Base-by-base conservation (phyloP, 139 green algal species). In the Chlamydomonas sp. region DNA sequence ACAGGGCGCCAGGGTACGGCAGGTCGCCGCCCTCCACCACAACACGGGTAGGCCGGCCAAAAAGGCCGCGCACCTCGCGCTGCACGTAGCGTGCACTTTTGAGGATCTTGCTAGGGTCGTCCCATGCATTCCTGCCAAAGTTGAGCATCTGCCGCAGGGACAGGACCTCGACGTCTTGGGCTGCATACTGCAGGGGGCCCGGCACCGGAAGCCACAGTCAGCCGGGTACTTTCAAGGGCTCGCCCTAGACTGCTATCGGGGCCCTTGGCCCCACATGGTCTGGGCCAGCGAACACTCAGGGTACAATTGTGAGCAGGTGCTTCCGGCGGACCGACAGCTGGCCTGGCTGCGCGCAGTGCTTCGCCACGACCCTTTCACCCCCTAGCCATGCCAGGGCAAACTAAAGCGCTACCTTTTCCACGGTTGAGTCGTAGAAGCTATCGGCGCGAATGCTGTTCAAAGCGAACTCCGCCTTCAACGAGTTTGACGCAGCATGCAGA, bases 71-170 rank as follows among this genome's bases (percentile, higher is more conserved):
- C 63, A 95, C 93, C 93, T 96, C 92, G 31, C 89, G 68, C 89
- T 96, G 95, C 68, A 95, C 91, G 68, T 91, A 95, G 20, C 90
- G 83, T 20, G 94, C 94, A 63, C 89, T 95, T 16, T 94, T 90
- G 2, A 96, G 79, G 9, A 95, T 79, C 18, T 90, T 91, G 7
- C 88, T 78, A 0, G 88, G 78, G 64, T 95, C 90, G 57, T 88
- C 91, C 76, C 83, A 85, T 0, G 90, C 92, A 9, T 91, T 90
- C 0, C 84, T 72, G 0, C 95, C 96, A 84, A 96, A 96, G 59
- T 93, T 80, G 18, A 97, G 90, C 95, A 98, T 96, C 89, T 97
- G 91, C 63, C 88, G 72, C 49, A 97, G 83, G 0, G 93, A 94
- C 15, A 97, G 84, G 15, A 89, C 87, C 77, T 94, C 89, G 4